phyloP scores from a whole-genome alignment of 305 asterid species.

The Fraxinus paxiana region DNA sequence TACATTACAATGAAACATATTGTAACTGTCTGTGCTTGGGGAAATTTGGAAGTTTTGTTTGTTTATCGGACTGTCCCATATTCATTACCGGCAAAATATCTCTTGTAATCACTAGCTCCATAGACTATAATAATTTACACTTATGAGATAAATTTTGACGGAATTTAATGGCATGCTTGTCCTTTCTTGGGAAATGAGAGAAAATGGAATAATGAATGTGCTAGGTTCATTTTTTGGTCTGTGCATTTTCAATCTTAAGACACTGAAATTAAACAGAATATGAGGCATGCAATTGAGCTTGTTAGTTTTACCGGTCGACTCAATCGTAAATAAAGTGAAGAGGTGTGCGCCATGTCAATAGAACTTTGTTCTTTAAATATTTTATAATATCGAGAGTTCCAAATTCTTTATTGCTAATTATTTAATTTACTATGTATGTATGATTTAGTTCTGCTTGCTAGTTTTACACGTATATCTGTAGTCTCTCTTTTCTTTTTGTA shows the following conservation, averaged over 20 bases:
- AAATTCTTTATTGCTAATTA: neutral
- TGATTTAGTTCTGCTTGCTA: neutral
- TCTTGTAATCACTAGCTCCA: neutral
- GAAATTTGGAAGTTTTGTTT: neutral
- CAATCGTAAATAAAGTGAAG: neutral
- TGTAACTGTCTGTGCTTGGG: neutral
- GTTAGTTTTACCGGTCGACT: neutral
- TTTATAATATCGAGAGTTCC: neutral
- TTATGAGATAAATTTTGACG: neutral
- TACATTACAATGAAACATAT: neutral
- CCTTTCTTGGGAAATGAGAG: neutral
- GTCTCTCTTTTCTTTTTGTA: neutral
- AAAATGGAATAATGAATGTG: neutral
- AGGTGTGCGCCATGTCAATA: neutral
- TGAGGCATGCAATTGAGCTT: neutral
- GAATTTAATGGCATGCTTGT: neutral
- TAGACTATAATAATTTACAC: neutral
- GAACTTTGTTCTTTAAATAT: neutral
- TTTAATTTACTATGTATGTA: neutral
- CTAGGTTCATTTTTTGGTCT: neutral
- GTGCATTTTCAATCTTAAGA: neutral
- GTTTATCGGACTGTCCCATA: neutral
- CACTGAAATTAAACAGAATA: neutral
- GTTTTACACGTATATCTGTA: neutral
- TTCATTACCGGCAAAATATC: neutral